Percentiles rank a stretch among this genome's conserved stretches.
Evolutionary conservation across 2,329 filamentous ascomycete genomes (phyloP).

Genomic region (Orbilia brochopaga): DNA sequence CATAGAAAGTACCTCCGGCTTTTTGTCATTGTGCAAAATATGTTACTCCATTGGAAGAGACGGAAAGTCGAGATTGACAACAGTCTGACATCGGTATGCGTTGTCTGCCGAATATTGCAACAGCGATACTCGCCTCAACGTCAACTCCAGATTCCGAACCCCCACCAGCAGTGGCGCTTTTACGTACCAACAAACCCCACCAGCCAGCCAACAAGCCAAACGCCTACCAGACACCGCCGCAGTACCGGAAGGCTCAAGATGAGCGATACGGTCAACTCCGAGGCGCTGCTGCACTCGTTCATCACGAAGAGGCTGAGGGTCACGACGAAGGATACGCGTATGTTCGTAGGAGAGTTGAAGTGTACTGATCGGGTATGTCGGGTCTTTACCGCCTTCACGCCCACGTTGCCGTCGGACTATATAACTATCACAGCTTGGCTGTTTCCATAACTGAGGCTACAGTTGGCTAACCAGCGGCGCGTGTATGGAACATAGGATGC

Average conservation of each 20-base stretch:
- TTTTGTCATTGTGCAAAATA: too few relatives aligned
- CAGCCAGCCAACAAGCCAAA: neutral
- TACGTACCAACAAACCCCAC: neutral
- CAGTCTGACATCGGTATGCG: too few relatives aligned
- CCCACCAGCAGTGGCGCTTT: too few relatives aligned
- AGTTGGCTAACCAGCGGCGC: too few relatives aligned
- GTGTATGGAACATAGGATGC: slow-evolving; percentile 79
- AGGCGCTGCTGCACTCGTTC: slow-evolving; percentile 61
- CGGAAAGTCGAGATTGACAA: too few relatives aligned
- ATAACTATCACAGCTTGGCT: too few relatives aligned
- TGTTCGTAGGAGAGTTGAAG: slow-evolving; percentile 90
- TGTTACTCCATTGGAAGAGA: too few relatives aligned
- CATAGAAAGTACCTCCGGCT: too few relatives aligned
- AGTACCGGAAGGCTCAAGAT: slow-evolving; percentile 5
- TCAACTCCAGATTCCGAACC: neutral
- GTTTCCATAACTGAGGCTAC: too few relatives aligned
- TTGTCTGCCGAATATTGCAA: slow-evolving; percentile 22
- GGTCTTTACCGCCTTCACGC: neutral
- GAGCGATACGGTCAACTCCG: neutral
- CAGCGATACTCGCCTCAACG: slow-evolving; percentile 1
- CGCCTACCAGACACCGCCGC: neutral
- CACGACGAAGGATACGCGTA: slow-evolving; percentile 78
- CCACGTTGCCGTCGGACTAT: too few relatives aligned
- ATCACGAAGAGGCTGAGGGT: slow-evolving; percentile 80
- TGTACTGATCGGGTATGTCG: slow-evolving; percentile 86